phyloP scores from a whole-genome alignment of 768 basidiomycete genomes.

The Macrocybe gigantea region DNA sequence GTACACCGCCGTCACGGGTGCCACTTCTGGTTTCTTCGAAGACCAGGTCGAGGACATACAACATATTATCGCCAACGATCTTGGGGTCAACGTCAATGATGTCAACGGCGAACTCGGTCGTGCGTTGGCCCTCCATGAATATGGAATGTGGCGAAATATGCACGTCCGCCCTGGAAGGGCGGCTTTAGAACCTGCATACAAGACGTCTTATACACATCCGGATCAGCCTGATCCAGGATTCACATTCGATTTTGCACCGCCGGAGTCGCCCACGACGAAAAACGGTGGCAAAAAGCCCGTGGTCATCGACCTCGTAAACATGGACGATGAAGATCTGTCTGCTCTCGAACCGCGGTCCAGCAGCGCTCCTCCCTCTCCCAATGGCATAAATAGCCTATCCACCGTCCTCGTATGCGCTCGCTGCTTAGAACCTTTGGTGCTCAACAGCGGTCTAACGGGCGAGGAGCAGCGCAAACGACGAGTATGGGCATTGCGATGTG shows the following conservation, averaged over 20 bases:
- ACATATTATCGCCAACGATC: constrained; percentile 7
- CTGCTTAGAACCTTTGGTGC: constrained; percentile 60
- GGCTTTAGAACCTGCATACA: constrained; percentile 36
- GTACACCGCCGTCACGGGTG: constrained; percentile 7
- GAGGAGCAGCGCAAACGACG: constrained; percentile 39
- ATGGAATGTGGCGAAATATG: constrained; percentile 1
- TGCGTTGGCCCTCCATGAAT: constrained; percentile 6
- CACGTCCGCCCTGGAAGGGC: not conserved
- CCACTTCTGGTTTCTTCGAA: constrained; percentile 1
- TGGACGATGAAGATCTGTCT: constrained; percentile 34
- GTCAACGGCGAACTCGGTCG: constrained; percentile 3
- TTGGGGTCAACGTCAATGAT: constrained; percentile 3
- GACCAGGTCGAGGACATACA: constrained; percentile 8
- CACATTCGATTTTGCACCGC: constrained; percentile 59
- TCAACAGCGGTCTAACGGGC: constrained; percentile 41
- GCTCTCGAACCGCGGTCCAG: constrained; percentile 7
- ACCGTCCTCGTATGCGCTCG: constrained; percentile 59
- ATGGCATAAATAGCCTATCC: constrained; percentile 18
- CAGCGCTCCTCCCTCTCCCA: constrained; percentile 5
- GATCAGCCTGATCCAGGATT: constrained; percentile 52
- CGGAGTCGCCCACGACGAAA: constrained; percentile 22
- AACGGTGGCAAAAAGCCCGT: constrained; percentile 21
- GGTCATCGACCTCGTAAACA: constrained; percentile 26
- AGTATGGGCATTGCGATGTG: constrained; percentile 72
- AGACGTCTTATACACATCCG: constrained; percentile 61